Percentiles rank a stretch among this genome's conserved stretches.
phyloP scores from a whole-genome alignment of 2,329 filamentous ascomycete genomes.

The Alternaria sp. region DNA sequence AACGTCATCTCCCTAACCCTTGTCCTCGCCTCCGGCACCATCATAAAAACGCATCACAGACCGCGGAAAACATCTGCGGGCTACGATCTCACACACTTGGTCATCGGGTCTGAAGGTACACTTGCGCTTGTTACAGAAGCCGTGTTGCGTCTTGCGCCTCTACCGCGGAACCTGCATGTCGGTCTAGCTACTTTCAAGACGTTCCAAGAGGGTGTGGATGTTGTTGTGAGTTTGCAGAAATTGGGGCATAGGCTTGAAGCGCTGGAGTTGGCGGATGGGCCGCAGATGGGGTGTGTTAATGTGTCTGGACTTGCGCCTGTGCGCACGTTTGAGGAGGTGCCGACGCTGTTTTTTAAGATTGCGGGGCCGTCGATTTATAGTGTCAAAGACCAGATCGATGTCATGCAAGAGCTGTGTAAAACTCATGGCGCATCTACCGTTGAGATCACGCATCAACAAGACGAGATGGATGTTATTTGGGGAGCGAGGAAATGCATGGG shows the following conservation, averaged over 20 bases:
- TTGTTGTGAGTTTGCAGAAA: slow-evolving; percentile 73
- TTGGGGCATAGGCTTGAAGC: slow-evolving; percentile 84
- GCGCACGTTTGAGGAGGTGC: slow-evolving; percentile 65
- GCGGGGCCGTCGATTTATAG: slow-evolving; percentile 64
- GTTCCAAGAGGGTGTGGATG: slow-evolving; percentile 74
- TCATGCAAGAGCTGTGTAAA: slow-evolving; percentile 66
- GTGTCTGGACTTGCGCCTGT: slow-evolving; percentile 62
- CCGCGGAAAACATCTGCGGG: slow-evolving; percentile 89
- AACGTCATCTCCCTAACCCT: slow-evolving; percentile 87
- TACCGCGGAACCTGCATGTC: slow-evolving; percentile 78
- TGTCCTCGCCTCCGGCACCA: slow-evolving; percentile 84
- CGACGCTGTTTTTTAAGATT: slow-evolving; percentile 79
- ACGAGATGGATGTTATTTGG: slow-evolving; percentile 72
- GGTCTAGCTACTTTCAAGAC: slow-evolving; percentile 70
- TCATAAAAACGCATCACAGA: slow-evolving; percentile 85
- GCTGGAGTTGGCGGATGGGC: slow-evolving; percentile 86
- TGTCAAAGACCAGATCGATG: slow-evolving; percentile 76
- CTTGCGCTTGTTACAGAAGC: slow-evolving; percentile 90
- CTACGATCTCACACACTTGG: slow-evolving; percentile 86
- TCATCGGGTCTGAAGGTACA: slow-evolving; percentile 90
- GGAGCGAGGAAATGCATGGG: slow-evolving; percentile 75
- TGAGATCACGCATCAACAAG: slow-evolving; percentile 66
- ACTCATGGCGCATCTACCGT: slow-evolving; percentile 67
- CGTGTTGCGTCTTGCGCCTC: slow-evolving; percentile 79
- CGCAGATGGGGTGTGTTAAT: slow-evolving; percentile 78